These are phyloP conservation scores for Aspergillus transmontanensis DNA, from an alignment of 2,329 filamentous ascomycete species.

Conservation along the genomic window DNA sequence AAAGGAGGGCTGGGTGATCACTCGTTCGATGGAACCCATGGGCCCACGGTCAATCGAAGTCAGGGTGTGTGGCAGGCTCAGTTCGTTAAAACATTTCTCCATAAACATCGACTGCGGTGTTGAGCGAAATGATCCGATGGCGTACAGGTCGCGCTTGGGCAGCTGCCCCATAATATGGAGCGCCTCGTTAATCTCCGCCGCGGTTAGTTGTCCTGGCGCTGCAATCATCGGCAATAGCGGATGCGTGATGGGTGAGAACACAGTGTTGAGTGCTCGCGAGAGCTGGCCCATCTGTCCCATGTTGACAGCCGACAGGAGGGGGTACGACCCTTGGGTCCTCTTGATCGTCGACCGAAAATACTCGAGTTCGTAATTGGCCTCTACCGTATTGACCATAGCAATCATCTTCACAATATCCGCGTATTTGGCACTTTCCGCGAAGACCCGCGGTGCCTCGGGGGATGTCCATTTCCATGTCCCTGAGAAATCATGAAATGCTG, in stretches of 20 bases:
- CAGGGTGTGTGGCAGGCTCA: conserved; percentile 84
- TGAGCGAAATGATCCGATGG: conserved; percentile 72
- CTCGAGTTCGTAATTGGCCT: conserved; percentile 87
- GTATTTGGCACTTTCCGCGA: conserved; percentile 70
- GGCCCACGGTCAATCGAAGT: conserved; percentile 71
- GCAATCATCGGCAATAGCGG: conserved; percentile 81
- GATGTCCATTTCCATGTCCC: conserved; percentile 83
- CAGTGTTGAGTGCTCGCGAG: conserved; percentile 78
- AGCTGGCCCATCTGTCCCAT: conserved; percentile 87
- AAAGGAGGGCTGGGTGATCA: conserved; percentile 73
- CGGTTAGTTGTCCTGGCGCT: conserved; percentile 81
- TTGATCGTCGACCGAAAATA: conserved; percentile 81
- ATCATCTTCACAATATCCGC: conserved; percentile 93
- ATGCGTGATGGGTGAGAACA: conserved; percentile 87
- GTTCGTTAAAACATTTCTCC: conserved; percentile 78
- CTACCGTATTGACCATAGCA: conserved; percentile 75
- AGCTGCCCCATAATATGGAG: conserved; percentile 78
- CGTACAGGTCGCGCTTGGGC: conserved; percentile 77
- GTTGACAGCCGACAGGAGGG: conserved; percentile 80
- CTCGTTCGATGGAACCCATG: conserved; percentile 68
- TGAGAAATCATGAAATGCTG: conserved; percentile 89
- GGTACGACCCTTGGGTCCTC: conserved; percentile 64
- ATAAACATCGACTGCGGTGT: conserved; percentile 82
- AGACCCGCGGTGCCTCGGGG: conserved; percentile 69
- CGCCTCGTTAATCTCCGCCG: conserved; percentile 80